These are phyloP conservation scores for Paramecium primaurelia DNA, from an alignment of 73 alveolate genomes.

Conservation along the genomic window DNA sequence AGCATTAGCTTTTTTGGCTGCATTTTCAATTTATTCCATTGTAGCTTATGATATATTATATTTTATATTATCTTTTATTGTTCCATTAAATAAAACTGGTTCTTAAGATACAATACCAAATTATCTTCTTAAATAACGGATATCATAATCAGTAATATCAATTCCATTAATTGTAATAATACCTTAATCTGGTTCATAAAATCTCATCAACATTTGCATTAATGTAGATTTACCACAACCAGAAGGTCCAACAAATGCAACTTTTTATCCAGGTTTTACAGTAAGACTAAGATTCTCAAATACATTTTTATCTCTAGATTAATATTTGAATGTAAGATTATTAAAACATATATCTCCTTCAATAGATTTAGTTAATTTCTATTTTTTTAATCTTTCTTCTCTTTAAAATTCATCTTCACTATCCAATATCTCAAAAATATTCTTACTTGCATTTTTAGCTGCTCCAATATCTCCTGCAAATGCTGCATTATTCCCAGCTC, in stretches of 20 bases:
- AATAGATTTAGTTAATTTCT: not conserved
- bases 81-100: constrained; percentile 83
- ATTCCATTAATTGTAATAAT: constrained; percentile 75
- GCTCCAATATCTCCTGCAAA: constrained; percentile 82
- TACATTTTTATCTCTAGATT: constrained; percentile 57
- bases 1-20: constrained; percentile 85
- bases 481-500: constrained; percentile 79
- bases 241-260: constrained; percentile 87
- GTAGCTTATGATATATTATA: constrained; percentile 77
- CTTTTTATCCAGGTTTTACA: constrained; percentile 73
- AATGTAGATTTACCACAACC: constrained; percentile 96
- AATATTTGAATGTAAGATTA: constrained; percentile 85
- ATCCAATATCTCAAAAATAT: constrained; percentile 57
- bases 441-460: constrained; percentile 65
- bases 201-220: constrained; percentile 84
- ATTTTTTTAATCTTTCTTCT: not conserved
- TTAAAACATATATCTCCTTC: constrained; percentile 86
- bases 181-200: constrained; percentile 88
- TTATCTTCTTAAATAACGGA: constrained; percentile 67
- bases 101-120: constrained; percentile 93
- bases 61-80: constrained; percentile 77
- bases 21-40: constrained; percentile 74
- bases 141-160: constrained; percentile 66
- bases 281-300: constrained; percentile 58
- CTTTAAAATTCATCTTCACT: constrained; percentile 48